These are phyloP conservation scores for Saccharomyces mikatae DNA, from an alignment of 805 yeast genomes.

Conservation along the genomic window DNA sequence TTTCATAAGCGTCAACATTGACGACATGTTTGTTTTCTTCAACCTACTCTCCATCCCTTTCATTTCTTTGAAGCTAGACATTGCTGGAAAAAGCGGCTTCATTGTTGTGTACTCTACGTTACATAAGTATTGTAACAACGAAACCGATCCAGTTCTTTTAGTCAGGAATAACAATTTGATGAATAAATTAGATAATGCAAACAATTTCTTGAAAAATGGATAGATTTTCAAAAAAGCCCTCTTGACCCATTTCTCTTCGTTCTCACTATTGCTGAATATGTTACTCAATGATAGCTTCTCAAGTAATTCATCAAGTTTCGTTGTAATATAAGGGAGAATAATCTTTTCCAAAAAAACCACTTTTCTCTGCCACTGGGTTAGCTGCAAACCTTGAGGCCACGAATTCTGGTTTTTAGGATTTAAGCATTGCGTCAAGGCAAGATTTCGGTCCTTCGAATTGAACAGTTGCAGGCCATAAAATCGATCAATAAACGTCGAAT, in stretches of 20 bases:
- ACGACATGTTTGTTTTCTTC: not conserved
- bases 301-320: constrained; percentile 56
- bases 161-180: constrained; percentile 60
- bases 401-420: constrained; percentile 5
- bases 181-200: constrained; percentile 44
- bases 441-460: constrained; percentile 19
- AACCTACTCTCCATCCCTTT: not conserved
- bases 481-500: constrained; percentile 81
- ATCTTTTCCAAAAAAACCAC: constrained; percentile 53
- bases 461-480: constrained; percentile 80
- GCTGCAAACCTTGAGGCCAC: constrained; percentile 31
- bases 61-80: not conserved
- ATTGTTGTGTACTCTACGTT: constrained; percentile 51
- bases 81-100: constrained; percentile 9
- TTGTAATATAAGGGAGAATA: constrained; percentile 59
- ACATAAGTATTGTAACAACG: constrained; percentile 52
- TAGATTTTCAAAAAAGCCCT: constrained; percentile 46
- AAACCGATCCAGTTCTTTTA: constrained; percentile 56
- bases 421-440: constrained; percentile 5
- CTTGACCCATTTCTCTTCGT: constrained; percentile 28
- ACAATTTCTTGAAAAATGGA: constrained; percentile 46
- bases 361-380: constrained; percentile 45
- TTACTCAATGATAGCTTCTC: constrained; percentile 56
- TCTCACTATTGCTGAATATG: constrained; percentile 34
- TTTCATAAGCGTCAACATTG: not conserved